Base-by-base conservation (phyloP, 257 asterid genomes). In the Linaria vulgaris region DNA sequence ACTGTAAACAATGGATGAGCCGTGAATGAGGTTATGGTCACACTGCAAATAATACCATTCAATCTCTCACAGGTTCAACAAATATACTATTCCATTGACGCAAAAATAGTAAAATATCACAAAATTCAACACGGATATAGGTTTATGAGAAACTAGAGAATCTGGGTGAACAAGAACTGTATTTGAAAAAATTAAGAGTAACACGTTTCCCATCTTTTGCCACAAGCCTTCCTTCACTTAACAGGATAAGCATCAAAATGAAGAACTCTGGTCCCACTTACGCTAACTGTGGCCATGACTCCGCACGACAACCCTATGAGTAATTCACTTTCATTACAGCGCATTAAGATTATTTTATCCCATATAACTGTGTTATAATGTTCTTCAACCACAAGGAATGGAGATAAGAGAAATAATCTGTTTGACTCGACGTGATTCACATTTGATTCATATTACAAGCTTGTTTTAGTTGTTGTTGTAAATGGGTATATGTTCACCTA, bases 51-150 rank as follows among this genome's bases (percentile, higher is more conserved):
- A 63, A 46, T 38, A 53, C 31, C 21, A 61, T 69, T 10, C 66
- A 55, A 39, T 57, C 55, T 38, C 61, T 23, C n/a, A 19, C 67
- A 56, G 52, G 65, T 68, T 71, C 59, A 55, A 71, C 57, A 61
- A 1, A 65, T 44, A 55, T 43, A 68, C 27, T 56, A 51, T 48
- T 12, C 58, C 3, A 47, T 47, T 12, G 39, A 38, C 17, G 24
- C 50, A 58, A 31, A 43, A 10, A 69, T 2, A 3, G 49, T 31
- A 68, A 47, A 38, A 22, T 4, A 22, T n/a, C 30, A 53, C 10
- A 52, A 21, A 7, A 34, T 20, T 21, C 49, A 49, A 56, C 70
- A 43, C n/a, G 66, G 12, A 56, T 46, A 19, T 50, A 55, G 51
- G 16, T 59, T 66, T 15, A 47, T 37, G 57, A 50, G 20, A 30